Evolutionary conservation across 2,329 filamentous ascomycete species (phyloP), one percentile per base, ranked within the genome.

Genomic region (Botrytis deweyae): DNA sequence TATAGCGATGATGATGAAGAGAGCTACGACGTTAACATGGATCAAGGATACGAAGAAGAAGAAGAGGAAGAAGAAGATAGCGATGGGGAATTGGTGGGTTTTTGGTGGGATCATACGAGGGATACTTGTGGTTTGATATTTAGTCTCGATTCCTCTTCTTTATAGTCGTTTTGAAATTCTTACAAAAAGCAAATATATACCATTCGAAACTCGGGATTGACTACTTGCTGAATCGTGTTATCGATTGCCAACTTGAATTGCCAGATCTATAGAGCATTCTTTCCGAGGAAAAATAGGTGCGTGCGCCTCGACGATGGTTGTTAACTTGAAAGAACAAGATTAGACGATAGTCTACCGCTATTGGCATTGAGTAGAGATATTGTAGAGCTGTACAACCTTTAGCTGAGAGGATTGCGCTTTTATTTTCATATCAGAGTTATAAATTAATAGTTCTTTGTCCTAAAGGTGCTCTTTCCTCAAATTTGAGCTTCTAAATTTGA

Each of bases 371-470:
- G 1, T 1, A 40, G 16, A 40, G 14, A 18, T n/a, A 9, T 10
- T 18, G 0, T 18, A 16, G 36, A 38, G 38, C 22, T 16, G 4
- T n/a, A 8, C 0, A 14, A 2, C 20, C 14, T 1, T 62, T 9
- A 16, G 9, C n/a, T 16, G 8, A 40, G 36, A n/a, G 20, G 25
- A 18, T 5, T 4, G 14, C 0, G 1, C 3, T 16, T 8, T 25
- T 25, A 22, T 20, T 40, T 62, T 6, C 8, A 62, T 62, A n/a
- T 62, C 22, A 1, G n/a, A 29, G 5, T 16, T 18, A 14, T 9
- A 40, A 4, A 9, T 25, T 25, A 7, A 25, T 14, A 8, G 1
- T 62, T 25, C 1, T 29, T 55, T 55, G 25, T 55, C 14, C 52
- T 29, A 29, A 4, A 55, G 3, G n/a, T 4, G 20, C 33, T n/a